Base-by-base conservation (phyloP, 2,329 filamentous ascomycete species). In the Canariomyces notabilis region DNA sequence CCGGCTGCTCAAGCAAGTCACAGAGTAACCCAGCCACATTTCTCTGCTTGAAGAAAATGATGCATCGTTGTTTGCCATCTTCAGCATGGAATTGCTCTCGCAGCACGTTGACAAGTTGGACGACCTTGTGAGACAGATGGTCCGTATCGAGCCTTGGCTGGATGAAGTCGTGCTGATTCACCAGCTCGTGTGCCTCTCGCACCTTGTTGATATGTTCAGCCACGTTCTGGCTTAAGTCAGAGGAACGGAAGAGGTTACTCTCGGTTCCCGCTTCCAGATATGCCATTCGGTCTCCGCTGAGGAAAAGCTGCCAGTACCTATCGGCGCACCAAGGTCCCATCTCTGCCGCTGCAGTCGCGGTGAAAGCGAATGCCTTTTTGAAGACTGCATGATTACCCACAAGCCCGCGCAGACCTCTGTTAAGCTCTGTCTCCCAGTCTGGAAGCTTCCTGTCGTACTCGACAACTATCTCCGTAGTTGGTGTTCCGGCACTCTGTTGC, bases 271-370 rank as follows among this genome's bases (percentile, higher is more conserved):
- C 72, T 39, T 85, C 76, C 2, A 88, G 68, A 52, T 79, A 85
- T 3, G 71, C 69, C 0, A 78, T 66, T 48, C 84, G 77, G 3
- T 80, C 71, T 5, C 87, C 78, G 0, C 75, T 74, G 18, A 95
- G 71, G 11, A 79, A 77, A 23, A 88, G 75, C 44, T 77, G 72
- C 89, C 89, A 95, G 47, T 88, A 82, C 41, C 81, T 74, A 60
- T 98, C 89, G 0, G 89, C 82, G 55, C 86, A 87, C 91, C 93
- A 97, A 2, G 75, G 67, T 1, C 93, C 93, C 4, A 97, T 72
- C 34, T 85, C 75, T 2, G 78, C 75, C 1, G 78, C 80, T 2
- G 83, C 77, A 7, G 75, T 66, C 21, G 70, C 72, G 1, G 86
- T 73, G 51, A 77, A 83, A 2, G 65, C 60, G 22, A 90, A 83